Evolutionary conservation across 768 basidiomycete genomes (phyloP).

Genomic region (Lactarius hengduanensis): DNA sequence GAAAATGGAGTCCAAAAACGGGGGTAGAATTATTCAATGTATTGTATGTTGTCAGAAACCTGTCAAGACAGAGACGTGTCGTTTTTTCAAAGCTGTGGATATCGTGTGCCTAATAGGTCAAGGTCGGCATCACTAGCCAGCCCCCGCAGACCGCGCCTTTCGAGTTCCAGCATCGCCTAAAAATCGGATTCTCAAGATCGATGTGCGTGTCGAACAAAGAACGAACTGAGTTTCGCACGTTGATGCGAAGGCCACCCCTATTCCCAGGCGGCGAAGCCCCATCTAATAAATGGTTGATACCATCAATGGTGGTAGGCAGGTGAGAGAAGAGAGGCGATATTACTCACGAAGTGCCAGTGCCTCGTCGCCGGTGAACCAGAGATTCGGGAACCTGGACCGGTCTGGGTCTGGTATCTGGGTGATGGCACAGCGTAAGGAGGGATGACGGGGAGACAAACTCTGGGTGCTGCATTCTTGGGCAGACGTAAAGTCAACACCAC

Average conservation of each 20-base stretch:
- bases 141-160: neutral
- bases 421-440: neutral
- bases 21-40: neutral
- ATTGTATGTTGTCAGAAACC: neutral
- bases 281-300: neutral
- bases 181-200: neutral
- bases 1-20: neutral
- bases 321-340: neutral
- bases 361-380: neutral
- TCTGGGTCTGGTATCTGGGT: neutral
- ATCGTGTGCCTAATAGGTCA: neutral
- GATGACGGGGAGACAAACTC: neutral
- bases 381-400: constrained; percentile 2
- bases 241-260: neutral
- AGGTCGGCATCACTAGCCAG: neutral
- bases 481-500: neutral
- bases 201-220: neutral
- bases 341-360: neutral
- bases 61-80: neutral
- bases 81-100: neutral
- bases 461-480: neutral
- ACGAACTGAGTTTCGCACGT: neutral
- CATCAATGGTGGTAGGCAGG: neutral
- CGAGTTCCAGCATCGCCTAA: neutral
- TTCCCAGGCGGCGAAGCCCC: neutral